A percentile compares a stretch with the other conserved stretches of the same genome.
Evolutionary conservation across 371 early-diverging fungal species (phyloP).

Genomic region (Lichtheimia ramosa): DNA sequence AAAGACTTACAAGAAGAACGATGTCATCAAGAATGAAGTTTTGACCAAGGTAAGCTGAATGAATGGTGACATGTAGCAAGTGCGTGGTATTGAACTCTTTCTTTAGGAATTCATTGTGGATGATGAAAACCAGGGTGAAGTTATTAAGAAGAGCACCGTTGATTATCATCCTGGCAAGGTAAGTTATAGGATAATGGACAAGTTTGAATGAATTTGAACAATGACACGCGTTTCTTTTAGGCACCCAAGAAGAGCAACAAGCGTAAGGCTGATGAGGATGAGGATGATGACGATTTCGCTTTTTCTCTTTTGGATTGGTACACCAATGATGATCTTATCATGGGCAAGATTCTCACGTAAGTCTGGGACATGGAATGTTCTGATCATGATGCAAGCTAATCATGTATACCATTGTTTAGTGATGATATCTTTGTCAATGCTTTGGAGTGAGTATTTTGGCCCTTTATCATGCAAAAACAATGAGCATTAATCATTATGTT

Average conservation of each 20-base stretch:
- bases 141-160: slow-evolving; percentile 37
- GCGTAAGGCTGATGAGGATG: slow-evolving; percentile 43
- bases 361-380: neutral
- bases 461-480: neutral
- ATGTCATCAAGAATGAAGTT: slow-evolving; percentile 54
- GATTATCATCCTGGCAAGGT: slow-evolving; percentile 57
- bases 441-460: slow-evolving; percentile 21
- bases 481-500: neutral
- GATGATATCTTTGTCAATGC: slow-evolving; percentile 47
- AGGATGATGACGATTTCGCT: slow-evolving; percentile 27
- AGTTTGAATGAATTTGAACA: neutral
- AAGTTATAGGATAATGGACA: neutral
- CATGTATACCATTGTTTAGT: slow-evolving; percentile 9
- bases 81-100: neutral
- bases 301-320: slow-evolving; percentile 52
- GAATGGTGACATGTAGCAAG: neutral
- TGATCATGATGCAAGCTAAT: slow-evolving; percentile 2
- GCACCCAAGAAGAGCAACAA: slow-evolving; percentile 20
- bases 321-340: slow-evolving; percentile 35
- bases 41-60: slow-evolving; percentile 42
- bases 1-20: slow-evolving; percentile 58
- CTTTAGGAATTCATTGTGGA: slow-evolving; percentile 39
- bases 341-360: slow-evolving; percentile 32
- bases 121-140: slow-evolving; percentile 37
- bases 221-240: neutral